Evolutionary conservation across 495 filamentous ascomycete genomes (phyloP).

Genomic region (Podospora tetraspora): DNA sequence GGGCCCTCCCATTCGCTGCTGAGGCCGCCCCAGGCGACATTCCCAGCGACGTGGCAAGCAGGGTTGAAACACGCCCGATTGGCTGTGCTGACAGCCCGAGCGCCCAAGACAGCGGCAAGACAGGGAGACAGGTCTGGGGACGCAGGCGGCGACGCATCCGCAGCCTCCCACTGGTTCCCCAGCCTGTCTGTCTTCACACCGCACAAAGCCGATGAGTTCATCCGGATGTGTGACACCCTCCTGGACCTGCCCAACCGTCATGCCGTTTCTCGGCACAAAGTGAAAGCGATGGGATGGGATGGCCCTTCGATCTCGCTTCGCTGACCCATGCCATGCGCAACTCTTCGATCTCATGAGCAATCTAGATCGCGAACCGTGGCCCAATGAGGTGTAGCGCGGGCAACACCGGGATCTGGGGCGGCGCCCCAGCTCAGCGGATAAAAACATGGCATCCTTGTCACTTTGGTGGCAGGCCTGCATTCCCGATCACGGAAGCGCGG

Average conservation of each 20-base stretch:
- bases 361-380: slow-evolving; percentile 10
- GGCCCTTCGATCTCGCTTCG: neutral
- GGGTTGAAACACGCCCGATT: slow-evolving; percentile 7
- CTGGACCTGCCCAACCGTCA: neutral
- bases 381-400: slow-evolving; percentile 5
- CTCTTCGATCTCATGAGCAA: slow-evolving; percentile 20
- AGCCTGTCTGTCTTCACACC: slow-evolving; percentile 4
- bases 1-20: slow-evolving; percentile 4
- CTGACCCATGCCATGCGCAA: neutral
- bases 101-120: slow-evolving; percentile 18
- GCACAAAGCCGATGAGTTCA: slow-evolving; percentile 6
- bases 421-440: slow-evolving; percentile 1
- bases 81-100: slow-evolving; percentile 2
- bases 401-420: slow-evolving; percentile 13
- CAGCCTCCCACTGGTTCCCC: slow-evolving; percentile 11
- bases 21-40: slow-evolving; percentile 3
- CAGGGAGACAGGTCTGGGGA: slow-evolving; percentile 10
- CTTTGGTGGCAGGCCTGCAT: slow-evolving; percentile 4
- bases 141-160: slow-evolving; percentile 8
- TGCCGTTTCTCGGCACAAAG: slow-evolving; percentile 3
- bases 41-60: slow-evolving; percentile 1
- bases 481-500: slow-evolving; percentile 19
- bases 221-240: slow-evolving; percentile 5
- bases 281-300: neutral
- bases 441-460: slow-evolving; percentile 19